A percentile compares a stretch with the other conserved stretches of the same genome.
phyloP scores from a whole-genome alignment of 139 green algal genomes.

The Tetradesmus obliquus region DNA sequence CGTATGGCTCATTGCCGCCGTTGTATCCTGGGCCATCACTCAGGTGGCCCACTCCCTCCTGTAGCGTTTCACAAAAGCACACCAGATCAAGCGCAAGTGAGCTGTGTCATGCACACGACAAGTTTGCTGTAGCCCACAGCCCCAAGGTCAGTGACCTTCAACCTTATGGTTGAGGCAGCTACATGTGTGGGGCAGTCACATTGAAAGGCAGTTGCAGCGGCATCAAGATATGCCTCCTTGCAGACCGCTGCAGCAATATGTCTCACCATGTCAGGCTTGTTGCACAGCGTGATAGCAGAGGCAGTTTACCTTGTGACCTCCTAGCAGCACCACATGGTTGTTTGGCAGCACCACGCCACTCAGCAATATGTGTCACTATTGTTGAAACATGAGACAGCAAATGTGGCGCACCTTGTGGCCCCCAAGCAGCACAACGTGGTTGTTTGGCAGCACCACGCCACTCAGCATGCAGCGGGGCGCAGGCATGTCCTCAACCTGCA shows the following conservation, averaged over 20 bases:
- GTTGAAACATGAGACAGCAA: neutral
- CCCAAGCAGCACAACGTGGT: neutral
- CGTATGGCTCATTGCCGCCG: slow-evolving; percentile 25
- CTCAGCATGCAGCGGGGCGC: slow-evolving; percentile 15
- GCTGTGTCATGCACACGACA: too few species aligned
- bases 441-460: slow-evolving; percentile 29
- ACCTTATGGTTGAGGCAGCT: too few species aligned
- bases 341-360: slow-evolving; percentile 10
- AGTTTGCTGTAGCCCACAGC: too few species aligned
- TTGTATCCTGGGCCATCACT: slow-evolving; percentile 10
- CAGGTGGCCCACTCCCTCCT: slow-evolving; percentile 19
- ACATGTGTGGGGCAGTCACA: too few species aligned
- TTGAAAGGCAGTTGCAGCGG: too few species aligned
- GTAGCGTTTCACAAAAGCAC: neutral
- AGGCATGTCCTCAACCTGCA: slow-evolving; percentile 36
- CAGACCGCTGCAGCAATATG: neutral
- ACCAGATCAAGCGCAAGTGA: too few species aligned
- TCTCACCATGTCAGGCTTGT: neutral
- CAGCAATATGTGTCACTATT: neutral
- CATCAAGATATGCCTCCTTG: too few species aligned
- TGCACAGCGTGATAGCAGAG: too few species aligned
- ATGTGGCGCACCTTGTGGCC: slow-evolving; percentile 5
- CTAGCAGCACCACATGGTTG: neutral
- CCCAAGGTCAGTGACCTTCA: too few species aligned
- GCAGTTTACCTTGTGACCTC: slow-evolving; percentile 16